Evolutionary conservation across 148 eudicot genomes (phyloP), one percentile per base, ranked within the genome.

Genomic region (Chenopodium formosanum): DNA sequence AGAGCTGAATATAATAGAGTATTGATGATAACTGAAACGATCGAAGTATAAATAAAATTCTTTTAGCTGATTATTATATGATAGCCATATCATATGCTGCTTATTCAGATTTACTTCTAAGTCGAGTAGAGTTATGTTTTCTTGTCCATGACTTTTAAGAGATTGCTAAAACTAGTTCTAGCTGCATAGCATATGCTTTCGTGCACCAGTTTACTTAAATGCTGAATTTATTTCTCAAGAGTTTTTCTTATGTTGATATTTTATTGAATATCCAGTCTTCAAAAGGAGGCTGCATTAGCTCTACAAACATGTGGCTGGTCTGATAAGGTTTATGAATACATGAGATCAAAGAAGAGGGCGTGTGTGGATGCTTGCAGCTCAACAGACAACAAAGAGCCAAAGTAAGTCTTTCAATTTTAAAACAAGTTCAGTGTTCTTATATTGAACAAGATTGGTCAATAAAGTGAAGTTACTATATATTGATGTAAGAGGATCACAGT

Each of bases 251-350:
- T 48, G 7, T 44, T 58, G 17, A 70, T 53, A 14, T 72, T 40
- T 77, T 44, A 44, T 79, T 78, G 67, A 47, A 53, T 56, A 37
- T 83, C 16, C 91, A 95, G 98, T 67, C 92, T 95, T 73, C 82
- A 62, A 74, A 88, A 87, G 82, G 99, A 95, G 83, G 94, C 97
- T 82, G 84, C 87, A 69, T 80, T 74, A 70, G 64, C 75, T 85
- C 85, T 96, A 78, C 90, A 80, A 50, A 79, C 91, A 25, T 91
- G 97, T 88, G 97, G 98, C 71, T 96, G 95, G 97, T 73, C 87
- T 29, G 90, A 91, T 73, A 86, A 89, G 78, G 94, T 96, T 79
- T 80, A 82, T 74, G 75, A 70, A 53, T 89, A 83, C 63, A 91
- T 96, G 99, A 91, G 81, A 66, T 87, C 87, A 47, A 87, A 82